Evolutionary conservation across 371 early-diverging fungal species (phyloP), one percentile per base, ranked within the genome.

Genomic region (Smittium mucronatum): DNA sequence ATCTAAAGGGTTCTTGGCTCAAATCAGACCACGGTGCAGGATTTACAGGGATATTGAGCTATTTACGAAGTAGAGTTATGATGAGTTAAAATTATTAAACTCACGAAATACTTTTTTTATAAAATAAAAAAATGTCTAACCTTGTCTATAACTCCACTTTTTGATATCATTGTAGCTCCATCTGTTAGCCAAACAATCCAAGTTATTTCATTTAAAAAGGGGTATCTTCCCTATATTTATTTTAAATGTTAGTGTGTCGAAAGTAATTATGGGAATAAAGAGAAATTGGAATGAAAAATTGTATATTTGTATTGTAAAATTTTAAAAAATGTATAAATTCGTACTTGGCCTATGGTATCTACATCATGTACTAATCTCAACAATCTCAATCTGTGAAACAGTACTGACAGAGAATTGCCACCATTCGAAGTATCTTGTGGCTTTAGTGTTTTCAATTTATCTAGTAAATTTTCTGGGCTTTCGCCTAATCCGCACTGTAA

Each of bases 151-250:
- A 78, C 66, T 0, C 81, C 78, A 30, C 34, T 35, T 15, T 77
- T 59, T 1, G 80, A 76, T 21, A 82, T 74, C 36, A 80, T 82
- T 67, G 77, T 73, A 57, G 79, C 80, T 0, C 84, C 88, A 68
- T 89, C 88, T 0, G 88, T 89, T 68, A 89, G 83, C 89, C 89
- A 89, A 58, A 87, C 71, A 1, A 89, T 84, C n/a, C 82, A 73
- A 21, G 84, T 81, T 0, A 85, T 77, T 67, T 89, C 89, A 60
- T 76, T 75, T 2, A 81, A 76, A 21, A 78, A 80, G 1, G 83
- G 80, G 61, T 81, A 89, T 30, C 89, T 82, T 0, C 89, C 89
- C 76, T 83, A 79, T 29, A 64, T 32, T 33, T 30, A 35, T 68
- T 28, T 2, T n/a, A 15, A 29, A 29, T 64, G 5, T 31, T 36